Evolutionary conservation across 2,329 filamentous ascomycete species (phyloP).

Genomic region (Incumbomyces lentus): DNA sequence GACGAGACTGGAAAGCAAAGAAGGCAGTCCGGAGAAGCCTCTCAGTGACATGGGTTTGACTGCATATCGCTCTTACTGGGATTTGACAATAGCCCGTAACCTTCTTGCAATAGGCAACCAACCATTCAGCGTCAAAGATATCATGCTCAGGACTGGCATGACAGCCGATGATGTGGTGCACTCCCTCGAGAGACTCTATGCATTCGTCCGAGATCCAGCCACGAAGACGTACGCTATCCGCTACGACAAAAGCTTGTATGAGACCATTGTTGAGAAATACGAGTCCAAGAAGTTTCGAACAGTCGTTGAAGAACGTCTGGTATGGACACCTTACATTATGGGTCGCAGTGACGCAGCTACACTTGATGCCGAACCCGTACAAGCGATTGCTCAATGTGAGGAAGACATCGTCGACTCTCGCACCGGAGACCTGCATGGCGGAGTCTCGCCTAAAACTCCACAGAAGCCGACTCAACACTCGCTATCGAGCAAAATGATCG

Average conservation of each 20-base stretch:
- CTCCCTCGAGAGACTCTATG: conserved; percentile 78
- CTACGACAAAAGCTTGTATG: conserved; percentile 75
- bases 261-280: conserved; percentile 79
- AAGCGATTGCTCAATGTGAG: conserved; percentile 77
- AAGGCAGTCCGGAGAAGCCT: conserved; percentile 92
- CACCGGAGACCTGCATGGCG: conserved; percentile 17
- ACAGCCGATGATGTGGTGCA: conserved; percentile 94
- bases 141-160: conserved; percentile 68
- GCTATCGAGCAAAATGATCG: conserved; percentile 1
- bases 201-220: conserved; percentile 77
- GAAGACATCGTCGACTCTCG: conserved; percentile 33
- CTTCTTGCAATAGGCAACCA: conserved; percentile 51
- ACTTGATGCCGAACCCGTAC: conserved; percentile 74
- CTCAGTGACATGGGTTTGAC: conserved; percentile 96
- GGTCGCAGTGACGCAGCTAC: conserved; percentile 71
- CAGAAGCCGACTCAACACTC: not conserved
- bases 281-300: conserved; percentile 79
- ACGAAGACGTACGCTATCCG: conserved; percentile 84
- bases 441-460: conserved; percentile 9
- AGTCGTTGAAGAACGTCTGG: conserved; percentile 66
- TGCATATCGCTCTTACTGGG: conserved; percentile 96
- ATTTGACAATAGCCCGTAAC: conserved; percentile 75
- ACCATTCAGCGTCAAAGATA: conserved; percentile 45
- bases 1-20: conserved; percentile 84
- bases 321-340: conserved; percentile 98